Evolutionary conservation across 306 rosid species (phyloP), one percentile per base, ranked within the genome.

Genomic region (Myrica gale): DNA sequence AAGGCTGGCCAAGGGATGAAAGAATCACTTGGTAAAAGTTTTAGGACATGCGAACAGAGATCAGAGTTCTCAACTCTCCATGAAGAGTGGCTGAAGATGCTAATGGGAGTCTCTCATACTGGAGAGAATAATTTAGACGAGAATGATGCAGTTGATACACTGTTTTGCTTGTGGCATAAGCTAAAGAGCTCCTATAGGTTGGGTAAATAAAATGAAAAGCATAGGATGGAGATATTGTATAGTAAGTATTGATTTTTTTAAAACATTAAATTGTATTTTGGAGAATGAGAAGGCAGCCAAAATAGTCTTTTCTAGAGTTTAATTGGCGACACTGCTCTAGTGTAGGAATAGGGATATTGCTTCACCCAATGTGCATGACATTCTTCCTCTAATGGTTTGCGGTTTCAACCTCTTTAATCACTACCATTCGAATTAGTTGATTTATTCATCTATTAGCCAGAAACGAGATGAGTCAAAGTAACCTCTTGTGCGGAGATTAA

Each of bases 51-150:
- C 51, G 97, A 92, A 81, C 91, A 68, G 84, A 88, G 98, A 69
- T 87, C 93, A 12, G 90, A 86, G 80, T 95, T 95, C 81, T 92
- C 98, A 6, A 92, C 94, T 57, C 93, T 95, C 75, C 98, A 95
- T 19, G 98, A 95, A 87, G 88, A 84, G 48, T 92, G 96, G 98
- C 77, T 92, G 84, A 90, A 86, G 82, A 81, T 91, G 50, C 83
- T 95, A 47, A 19, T 92, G 20, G 69, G 90, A 12, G 63, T 88
- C 77, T 79, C 97, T 5, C 56, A 72, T 72, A 44, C 74, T 21
- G 75, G 54, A 71, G 88, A 85, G 77, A 8, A 62, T 50, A 23
- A 71, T 63, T 81, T 72, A n/a, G 71, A 84, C 4, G 88, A 85
- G 11, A 91, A 85, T 15, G 97, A 90, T 78, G 84, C 79, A 68